Percentiles rank a stretch among this genome's conserved stretches.
Conservation (phyloP, 306 rosid genomes). For the Rosa persica region DNA sequence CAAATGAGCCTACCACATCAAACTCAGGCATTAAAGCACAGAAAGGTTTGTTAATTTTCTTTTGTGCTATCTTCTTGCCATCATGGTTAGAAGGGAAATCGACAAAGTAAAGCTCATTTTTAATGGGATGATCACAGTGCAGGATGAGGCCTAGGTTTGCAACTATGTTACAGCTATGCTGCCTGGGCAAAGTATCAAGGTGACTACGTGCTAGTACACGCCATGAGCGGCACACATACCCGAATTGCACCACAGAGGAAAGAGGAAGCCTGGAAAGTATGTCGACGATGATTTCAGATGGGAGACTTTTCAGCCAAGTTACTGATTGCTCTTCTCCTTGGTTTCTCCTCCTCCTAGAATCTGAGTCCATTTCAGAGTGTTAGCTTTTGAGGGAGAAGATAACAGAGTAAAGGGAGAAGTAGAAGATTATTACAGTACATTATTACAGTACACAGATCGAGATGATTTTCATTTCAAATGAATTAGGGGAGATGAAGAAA, state of each 20-base stretch:
- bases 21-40: constrained; percentile 29
- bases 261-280: constrained; percentile 35
- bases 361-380: no score
- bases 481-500: no score
- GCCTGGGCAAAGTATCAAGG: background rate
- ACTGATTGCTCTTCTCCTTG: no score
- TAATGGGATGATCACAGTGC: constrained; percentile 42
- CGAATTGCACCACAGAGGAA: constrained; percentile 35
- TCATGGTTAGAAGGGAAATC: constrained; percentile 18
- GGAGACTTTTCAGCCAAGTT: background rate
- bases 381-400: no score
- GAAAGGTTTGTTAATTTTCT: constrained; percentile 31
- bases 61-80: constrained; percentile 1
- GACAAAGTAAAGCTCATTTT: constrained; percentile 35
- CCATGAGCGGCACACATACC: constrained; percentile 36
- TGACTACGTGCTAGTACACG: constrained; percentile 15
- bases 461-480: no score
- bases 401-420: no score
- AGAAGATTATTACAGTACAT: no score
- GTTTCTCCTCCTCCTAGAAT: no score
- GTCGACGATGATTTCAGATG: constrained; percentile 17
- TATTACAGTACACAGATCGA: no score
- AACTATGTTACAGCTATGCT: no score
- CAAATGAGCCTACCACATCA: background rate
- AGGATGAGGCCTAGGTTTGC: constrained; percentile 33